Evolutionary conservation across 106 monocot genomes (phyloP), one percentile per base, ranked within the genome.

Genomic region (Iris macrosiphon): DNA sequence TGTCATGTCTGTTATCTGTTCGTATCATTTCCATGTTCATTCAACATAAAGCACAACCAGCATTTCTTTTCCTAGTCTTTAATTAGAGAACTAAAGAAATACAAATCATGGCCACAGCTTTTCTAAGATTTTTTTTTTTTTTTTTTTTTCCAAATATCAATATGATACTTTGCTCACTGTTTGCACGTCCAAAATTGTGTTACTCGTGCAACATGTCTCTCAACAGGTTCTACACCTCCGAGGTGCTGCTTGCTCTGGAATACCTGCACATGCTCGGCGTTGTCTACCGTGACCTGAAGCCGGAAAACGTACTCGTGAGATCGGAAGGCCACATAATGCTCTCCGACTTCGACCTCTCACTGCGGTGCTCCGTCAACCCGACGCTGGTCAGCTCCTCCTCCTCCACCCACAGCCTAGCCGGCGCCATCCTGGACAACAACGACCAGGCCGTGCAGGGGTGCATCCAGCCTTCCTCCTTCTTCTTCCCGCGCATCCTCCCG

Each of bases 291-390:
- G 66, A 67, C 26, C 31, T 67, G 29, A 67, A 67, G 57, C 66
- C 66, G 1, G 66, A 67, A 37, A 67, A 67, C 17, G 66, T 67
- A 3, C 66, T 67, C 28, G 66, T 67, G 0, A 21, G 66, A 37
- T 55, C 56, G 2, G 66, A 57, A 44, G 94, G 94, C n/a, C 89
- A 94, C 79, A 85, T 94, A 58, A 89, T 94, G 93, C 88, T 94
- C 37, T 84, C 93, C 44, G 93, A 94, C 67, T 94, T 94, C 73
- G 93, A 94, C 50, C 94, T 89, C 41, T 85, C 88, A 39, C 81
- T 94, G 22, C 56, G 55, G 7, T 67, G 66, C 57, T 46, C 66
- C 19, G 57, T 57, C 45, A 57, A 29, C 66, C 66, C 66, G 0
- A 66, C 66, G 33, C 56, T 67, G 0, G 66, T 67, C 34, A 67